phyloP scores from a whole-genome alignment of 2,329 filamentous ascomycete species.

The Mycosphaerelloides madeirae region DNA sequence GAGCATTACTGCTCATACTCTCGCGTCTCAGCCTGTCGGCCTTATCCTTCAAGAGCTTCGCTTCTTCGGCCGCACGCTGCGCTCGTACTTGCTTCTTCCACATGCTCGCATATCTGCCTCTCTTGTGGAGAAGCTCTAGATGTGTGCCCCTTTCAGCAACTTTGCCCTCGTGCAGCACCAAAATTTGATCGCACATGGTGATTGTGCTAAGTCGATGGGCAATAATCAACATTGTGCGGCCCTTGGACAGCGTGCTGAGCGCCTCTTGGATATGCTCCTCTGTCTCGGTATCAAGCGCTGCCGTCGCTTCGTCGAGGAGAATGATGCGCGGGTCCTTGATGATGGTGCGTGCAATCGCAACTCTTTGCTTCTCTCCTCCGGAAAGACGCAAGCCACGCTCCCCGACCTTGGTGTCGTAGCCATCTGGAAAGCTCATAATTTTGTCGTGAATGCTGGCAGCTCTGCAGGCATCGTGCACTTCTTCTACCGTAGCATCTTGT shows the following conservation, averaged over 20 bases:
- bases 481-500: constrained; percentile 70
- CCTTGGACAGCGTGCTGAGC: constrained; percentile 72
- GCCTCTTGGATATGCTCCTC: constrained; percentile 90
- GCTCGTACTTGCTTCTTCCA: constrained; percentile 51
- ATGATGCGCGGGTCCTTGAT: constrained; percentile 89
- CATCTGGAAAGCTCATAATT: constrained; percentile 81
- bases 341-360: constrained; percentile 89
- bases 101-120: constrained; percentile 46
- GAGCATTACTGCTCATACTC: constrained; percentile 41
- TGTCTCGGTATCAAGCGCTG: constrained; percentile 83
- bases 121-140: constrained; percentile 45
- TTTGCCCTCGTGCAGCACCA: constrained; percentile 51
- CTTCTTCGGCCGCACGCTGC: constrained; percentile 47
- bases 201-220: constrained; percentile 63
- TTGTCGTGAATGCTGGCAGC: constrained; percentile 91
- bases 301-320: constrained; percentile 88
- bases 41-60: constrained; percentile 46
- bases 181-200: constrained; percentile 52
- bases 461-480: constrained; percentile 74
- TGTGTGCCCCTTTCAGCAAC: constrained; percentile 51
- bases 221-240: constrained; percentile 91
- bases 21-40: constrained; percentile 46
- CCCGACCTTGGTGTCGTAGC: constrained; percentile 84
- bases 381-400: constrained; percentile 82
- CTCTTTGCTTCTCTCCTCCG: constrained; percentile 88